Percentiles rank a stretch among this genome's conserved stretches.
Evolutionary conservation across 208 protist species (phyloP).

Genomic region (Jaenimonas drosophilae): DNA sequence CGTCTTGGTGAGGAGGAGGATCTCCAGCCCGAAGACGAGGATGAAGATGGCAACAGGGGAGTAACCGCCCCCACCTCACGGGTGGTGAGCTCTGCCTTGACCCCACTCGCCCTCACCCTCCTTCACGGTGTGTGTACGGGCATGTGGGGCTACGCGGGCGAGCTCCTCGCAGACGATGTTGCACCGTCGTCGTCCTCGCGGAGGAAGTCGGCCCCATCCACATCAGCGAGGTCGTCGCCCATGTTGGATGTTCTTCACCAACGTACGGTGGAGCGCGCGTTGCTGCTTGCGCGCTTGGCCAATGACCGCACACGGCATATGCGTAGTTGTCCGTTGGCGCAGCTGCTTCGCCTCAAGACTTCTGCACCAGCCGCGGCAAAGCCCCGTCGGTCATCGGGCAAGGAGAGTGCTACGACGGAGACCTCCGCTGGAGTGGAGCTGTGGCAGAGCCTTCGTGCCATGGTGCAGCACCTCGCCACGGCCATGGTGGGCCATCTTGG

Average conservation of each 20-base stretch:
- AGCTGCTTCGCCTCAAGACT: conserved; percentile 32
- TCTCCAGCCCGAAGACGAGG: conserved; percentile 2
- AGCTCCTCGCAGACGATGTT: conserved; percentile 2
- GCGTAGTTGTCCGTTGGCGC: conserved; percentile 36
- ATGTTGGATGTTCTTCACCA: background rate
- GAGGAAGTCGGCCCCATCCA: background rate
- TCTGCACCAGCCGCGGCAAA: background rate
- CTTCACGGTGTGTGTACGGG: conserved; percentile 26
- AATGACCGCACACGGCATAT: conserved; percentile 54
- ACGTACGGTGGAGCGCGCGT: conserved; percentile 17
- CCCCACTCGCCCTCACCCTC: conserved; percentile 48
- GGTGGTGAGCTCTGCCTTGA: conserved; percentile 25
- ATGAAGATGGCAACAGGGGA: background rate
- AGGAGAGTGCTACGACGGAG: background rate
- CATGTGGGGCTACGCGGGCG: conserved; percentile 17
- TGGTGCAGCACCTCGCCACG: background rate
- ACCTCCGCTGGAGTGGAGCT: background rate
- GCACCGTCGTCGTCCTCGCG: background rate
- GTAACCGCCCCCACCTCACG: background rate
- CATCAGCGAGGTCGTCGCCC: background rate
- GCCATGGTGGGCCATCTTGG: background rate
- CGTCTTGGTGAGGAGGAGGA: conserved; percentile 17
- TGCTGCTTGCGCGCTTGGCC: conserved; percentile 53
- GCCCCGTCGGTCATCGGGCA: background rate
- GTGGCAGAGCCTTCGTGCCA: background rate